phyloP scores from a whole-genome alignment of 1,284 basidiomycete genomes.

The Apiotrichum siamense region DNA sequence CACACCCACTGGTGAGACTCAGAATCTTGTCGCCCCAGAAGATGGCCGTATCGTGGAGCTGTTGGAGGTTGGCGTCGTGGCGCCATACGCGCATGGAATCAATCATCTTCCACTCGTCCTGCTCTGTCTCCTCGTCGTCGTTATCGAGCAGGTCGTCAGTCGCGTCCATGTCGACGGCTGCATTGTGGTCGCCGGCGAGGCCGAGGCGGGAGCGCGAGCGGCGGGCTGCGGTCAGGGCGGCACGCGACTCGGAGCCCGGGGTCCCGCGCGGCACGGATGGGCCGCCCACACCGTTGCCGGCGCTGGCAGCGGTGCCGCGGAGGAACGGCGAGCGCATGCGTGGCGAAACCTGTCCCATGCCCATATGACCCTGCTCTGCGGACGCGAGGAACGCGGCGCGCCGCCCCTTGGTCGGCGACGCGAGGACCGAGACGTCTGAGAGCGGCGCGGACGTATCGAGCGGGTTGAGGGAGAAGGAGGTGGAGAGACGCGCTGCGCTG shows the following conservation, averaged over 20 bases:
- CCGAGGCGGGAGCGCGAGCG: slow-evolving; percentile 11
- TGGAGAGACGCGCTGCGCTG: slow-evolving; percentile 4
- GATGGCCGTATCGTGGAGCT: slow-evolving; percentile 92
- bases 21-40: slow-evolving; percentile 98
- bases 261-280: not conserved
- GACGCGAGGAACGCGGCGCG: slow-evolving; percentile 9
- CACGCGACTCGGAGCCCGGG: not conserved
- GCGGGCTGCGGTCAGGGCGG: not conserved
- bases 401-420: slow-evolving; percentile 4
- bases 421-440: slow-evolving; percentile 4
- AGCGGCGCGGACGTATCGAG: slow-evolving; percentile 7
- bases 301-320: not conserved
- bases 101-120: slow-evolving; percentile 67
- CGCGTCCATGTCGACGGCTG: slow-evolving; percentile 51
- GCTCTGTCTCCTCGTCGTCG: slow-evolving; percentile 52
- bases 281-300: too few relatives aligned
- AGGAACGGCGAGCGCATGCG: slow-evolving; percentile 13
- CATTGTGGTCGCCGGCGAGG: slow-evolving; percentile 2
- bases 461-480: slow-evolving; percentile 13
- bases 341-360: slow-evolving; percentile 17
- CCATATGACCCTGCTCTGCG: slow-evolving; percentile 17
- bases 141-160: slow-evolving; percentile 55
- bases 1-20: slow-evolving; percentile 83
- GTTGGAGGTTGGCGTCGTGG: slow-evolving; percentile 95
- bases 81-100: slow-evolving; percentile 96